Evolutionary conservation across 2,329 filamentous ascomycete species (phyloP).

Genomic region (Dactylonectria estremocensis): DNA sequence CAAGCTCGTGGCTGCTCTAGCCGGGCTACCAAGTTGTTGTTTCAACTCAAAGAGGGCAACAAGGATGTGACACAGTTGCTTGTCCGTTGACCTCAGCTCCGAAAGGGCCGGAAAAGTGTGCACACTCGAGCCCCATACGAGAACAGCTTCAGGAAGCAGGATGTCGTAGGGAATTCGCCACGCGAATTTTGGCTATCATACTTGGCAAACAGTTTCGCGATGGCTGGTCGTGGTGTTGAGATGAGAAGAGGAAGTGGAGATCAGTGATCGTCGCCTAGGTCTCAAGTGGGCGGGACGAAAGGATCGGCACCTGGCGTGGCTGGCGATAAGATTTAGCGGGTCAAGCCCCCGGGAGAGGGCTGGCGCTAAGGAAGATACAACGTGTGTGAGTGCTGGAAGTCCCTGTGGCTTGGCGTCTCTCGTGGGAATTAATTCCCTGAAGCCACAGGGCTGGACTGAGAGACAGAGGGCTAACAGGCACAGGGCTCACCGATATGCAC

Average conservation of each 20-base stretch:
- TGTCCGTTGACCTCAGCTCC: neutral
- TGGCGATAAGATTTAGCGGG: constrained; percentile 39
- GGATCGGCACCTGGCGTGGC: constrained; percentile 5
- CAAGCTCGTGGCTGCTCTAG: neutral
- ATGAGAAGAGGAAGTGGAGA: constrained; percentile 24
- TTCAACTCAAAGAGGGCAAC: neutral
- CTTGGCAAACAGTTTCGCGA: neutral
- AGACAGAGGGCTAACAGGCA: neutral
- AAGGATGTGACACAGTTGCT: neutral
- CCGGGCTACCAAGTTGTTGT: neutral
- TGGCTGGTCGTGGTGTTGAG: constrained; percentile 18
- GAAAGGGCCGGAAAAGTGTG: neutral
- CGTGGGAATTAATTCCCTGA: too few relatives aligned
- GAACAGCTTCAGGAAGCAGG: neutral
- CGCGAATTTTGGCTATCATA: neutral
- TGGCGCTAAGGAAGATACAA: constrained; percentile 19
- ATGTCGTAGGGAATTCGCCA: constrained; percentile 4
- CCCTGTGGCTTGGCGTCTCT: neutral
- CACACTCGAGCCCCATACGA: neutral
- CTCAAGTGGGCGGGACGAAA: neutral
- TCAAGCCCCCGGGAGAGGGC: neutral
- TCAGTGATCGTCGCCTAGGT: constrained; percentile 10
- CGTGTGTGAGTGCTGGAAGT: constrained; percentile 1
- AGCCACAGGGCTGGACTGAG: neutral
- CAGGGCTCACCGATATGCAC: too few relatives aligned